phyloP scores from a whole-genome alignment of 768 basidiomycete species.

The Lentinula raphanica region DNA sequence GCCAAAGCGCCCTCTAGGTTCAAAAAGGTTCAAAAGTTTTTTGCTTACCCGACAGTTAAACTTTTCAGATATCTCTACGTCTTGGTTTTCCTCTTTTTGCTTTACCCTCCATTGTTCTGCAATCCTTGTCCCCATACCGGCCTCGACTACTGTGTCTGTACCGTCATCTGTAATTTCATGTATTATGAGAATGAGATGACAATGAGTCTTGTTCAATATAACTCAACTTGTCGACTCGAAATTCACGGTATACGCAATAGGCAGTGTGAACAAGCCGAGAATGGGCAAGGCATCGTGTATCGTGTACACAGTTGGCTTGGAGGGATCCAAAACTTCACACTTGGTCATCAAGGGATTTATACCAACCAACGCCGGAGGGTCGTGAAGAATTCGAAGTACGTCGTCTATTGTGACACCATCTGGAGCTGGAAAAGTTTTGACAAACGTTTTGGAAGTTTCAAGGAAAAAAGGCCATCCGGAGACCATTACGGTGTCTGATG shows the following conservation, averaged over 20 bases:
- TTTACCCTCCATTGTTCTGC: constrained; percentile 13
- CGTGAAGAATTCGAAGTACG: constrained; percentile 27
- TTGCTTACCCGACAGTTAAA: constrained; percentile 24
- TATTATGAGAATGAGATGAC: too few relatives aligned
- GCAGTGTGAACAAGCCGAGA: constrained; percentile 18
- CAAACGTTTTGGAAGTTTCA: constrained; percentile 17
- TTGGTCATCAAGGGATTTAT: constrained; percentile 27
- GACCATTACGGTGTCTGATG: too few relatives aligned
- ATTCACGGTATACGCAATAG: constrained; percentile 22
- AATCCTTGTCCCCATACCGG: constrained; percentile 23
- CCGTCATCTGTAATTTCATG: constrained; percentile 25
- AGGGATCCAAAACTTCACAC: constrained; percentile 13
- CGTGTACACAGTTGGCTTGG: constrained; percentile 22
- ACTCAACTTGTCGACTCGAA: constrained; percentile 6
- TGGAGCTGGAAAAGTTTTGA: constrained; percentile 18
- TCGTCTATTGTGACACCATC: constrained; percentile 11
- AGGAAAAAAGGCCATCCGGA: constrained; percentile 27
- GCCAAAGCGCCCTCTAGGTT: too few relatives aligned
- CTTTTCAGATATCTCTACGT: constrained; percentile 22
- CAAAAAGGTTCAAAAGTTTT: too few relatives aligned
- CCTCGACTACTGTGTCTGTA: constrained; percentile 16
- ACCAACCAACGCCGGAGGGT: constrained; percentile 21
- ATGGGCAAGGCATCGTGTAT: constrained; percentile 27
- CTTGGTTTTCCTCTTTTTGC: constrained; percentile 8
- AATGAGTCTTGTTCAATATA: too few relatives aligned